Evolutionary conservation across 306 rosid genomes (phyloP), one percentile per base, ranked within the genome.

Genomic region (Neltuma alba): DNA sequence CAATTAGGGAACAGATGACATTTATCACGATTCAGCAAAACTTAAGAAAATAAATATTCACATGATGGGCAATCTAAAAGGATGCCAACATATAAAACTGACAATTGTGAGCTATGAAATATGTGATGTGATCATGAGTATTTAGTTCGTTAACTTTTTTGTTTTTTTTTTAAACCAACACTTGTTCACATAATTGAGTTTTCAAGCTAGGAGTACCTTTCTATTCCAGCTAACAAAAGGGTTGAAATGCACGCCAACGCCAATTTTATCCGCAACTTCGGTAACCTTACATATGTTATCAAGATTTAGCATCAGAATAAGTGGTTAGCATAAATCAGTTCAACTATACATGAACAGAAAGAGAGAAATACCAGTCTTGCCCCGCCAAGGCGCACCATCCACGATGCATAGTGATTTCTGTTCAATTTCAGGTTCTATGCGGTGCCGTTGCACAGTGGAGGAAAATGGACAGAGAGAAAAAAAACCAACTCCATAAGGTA

Each of bases 221-320:
- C 91, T 85, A 37, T 89, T 83, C 97, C 97, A 95, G 38, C 77
- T 83, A 75, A 91, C 95, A 80, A 88, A 92, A 76, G 99, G 97
- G 83, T 95, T 95, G 88, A 95, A 95, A 79, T 95, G 97, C 74
- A 92, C 97, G 70, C 99, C 99, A 27, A 91, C 94, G 5, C 99
- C 99, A 79, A 95, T 79, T 77, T 48, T 76, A 84, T 92, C 96
- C 14, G 98, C 97, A 84, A 92, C 91, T 54, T 55, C 81, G 1
- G 97, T 91, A 80, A 92, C 87, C 98, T 94, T 80, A 72, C 84
- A 86, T 42, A 40, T 74, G 61, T 66, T 60, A 87, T 45, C 58
- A 79, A 66, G 31, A 87, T 40, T 70, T 27, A 62, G 72, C 30
- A 57, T 86, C 70, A 70, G 66, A 81, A 58, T 25, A 60, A 28